Percentiles rank a stretch among this genome's conserved stretches.
These are phyloP conservation scores for Choanephora cucurbitarum DNA, from an alignment of 371 early-diverging fungal genomes.

Conservation along the genomic window DNA sequence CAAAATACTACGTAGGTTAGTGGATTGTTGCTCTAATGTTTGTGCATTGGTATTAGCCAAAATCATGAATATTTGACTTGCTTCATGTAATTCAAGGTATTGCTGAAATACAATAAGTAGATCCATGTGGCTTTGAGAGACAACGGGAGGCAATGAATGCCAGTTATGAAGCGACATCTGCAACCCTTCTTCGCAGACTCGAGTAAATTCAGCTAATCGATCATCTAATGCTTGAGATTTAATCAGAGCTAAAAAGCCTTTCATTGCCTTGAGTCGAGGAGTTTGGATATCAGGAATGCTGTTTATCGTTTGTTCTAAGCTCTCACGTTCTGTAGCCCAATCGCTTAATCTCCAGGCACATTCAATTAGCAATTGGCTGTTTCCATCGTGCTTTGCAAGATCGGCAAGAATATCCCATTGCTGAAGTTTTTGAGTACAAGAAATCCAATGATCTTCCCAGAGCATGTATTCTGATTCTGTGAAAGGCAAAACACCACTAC, in stretches of 20 bases:
- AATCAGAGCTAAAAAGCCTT: constrained; percentile 81
- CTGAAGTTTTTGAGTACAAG: constrained; percentile 91
- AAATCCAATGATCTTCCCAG: constrained; percentile 98
- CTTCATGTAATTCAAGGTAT: constrained; percentile 93
- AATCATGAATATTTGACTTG: constrained; percentile 82
- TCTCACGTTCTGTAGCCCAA: constrained; percentile 83
- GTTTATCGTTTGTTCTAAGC: constrained; percentile 63
- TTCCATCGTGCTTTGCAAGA: constrained; percentile 87
- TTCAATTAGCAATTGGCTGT: constrained; percentile 84
- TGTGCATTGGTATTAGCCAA: constrained; percentile 73
- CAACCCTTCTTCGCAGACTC: constrained; percentile 86
- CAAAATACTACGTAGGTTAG: constrained; percentile 89
- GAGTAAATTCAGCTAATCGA: constrained; percentile 70
- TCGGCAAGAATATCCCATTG: constrained; percentile 98
- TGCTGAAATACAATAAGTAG: constrained; percentile 93
- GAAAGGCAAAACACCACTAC: constrained; percentile 86
- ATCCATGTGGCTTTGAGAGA: constrained; percentile 84
- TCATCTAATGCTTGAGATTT: constrained; percentile 71
- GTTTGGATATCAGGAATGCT: constrained; percentile 60
- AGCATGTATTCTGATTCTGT: constrained; percentile 94
- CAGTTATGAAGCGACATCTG: constrained; percentile 86
- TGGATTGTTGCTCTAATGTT: constrained; percentile 83
- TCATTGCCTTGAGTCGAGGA: constrained; percentile 84
- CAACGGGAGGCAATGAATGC: constrained; percentile 83
- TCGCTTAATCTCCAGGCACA: constrained; percentile 93